A percentile compares a stretch with the other conserved stretches of the same genome.
These are phyloP conservation scores for Carex pumila DNA, from an alignment of 176 grass and related monocot genomes.

Conservation along the genomic window DNA sequence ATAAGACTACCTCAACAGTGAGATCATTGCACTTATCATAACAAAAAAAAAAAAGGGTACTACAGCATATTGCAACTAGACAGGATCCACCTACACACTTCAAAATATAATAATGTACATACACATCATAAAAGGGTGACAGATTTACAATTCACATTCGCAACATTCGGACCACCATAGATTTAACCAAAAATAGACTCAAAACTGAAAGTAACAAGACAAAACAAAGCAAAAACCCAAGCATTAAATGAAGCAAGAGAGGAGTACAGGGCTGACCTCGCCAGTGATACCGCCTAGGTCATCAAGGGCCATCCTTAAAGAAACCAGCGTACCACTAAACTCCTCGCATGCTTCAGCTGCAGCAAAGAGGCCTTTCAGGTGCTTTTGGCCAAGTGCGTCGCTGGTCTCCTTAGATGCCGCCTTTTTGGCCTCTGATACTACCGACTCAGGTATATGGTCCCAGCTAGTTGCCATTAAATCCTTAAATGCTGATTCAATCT, in stretches of 20 bases:
- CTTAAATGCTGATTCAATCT: constrained; percentile 70
- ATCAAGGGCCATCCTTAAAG: constrained; percentile 91
- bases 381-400: constrained; percentile 55
- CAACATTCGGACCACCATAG: background rate
- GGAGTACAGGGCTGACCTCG: constrained; percentile 39
- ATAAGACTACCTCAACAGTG: background rate
- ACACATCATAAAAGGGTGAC: background rate
- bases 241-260: constrained; percentile 6
- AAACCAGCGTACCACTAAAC: constrained; percentile 64
- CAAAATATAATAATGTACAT: background rate
- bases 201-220: background rate
- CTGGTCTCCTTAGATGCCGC: constrained; percentile 58
- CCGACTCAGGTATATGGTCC: constrained; percentile 67
- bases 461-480: constrained; percentile 87
- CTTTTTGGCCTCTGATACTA: constrained; percentile 62
- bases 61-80: background rate
- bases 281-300: constrained; percentile 72
- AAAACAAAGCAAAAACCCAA: background rate
- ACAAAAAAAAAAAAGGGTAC: background rate
- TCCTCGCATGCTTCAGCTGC: constrained; percentile 83
- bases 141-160: background rate
- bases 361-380: constrained; percentile 58
- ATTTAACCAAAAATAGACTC: background rate
- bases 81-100: background rate
- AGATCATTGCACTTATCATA: background rate